Conservation (phyloP, 306 rosid genomes). For the Inga leiocalycina region DNA sequence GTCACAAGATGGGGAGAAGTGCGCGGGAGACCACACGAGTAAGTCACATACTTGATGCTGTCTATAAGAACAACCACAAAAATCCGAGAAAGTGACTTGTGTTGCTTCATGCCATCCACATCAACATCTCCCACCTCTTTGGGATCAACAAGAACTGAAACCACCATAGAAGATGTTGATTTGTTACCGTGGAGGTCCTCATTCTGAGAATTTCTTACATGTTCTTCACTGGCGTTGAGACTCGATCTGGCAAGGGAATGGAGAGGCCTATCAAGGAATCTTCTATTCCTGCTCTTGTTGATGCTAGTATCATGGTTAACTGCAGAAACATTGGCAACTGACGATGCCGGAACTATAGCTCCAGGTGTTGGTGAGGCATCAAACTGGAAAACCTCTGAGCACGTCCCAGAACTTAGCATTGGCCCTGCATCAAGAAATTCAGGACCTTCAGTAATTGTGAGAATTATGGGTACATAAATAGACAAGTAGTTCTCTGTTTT, state of each 20-base stretch:
- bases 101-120: slow-evolving; percentile 71
- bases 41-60: slow-evolving; percentile 88
- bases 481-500: background rate
- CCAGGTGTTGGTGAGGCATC: slow-evolving; percentile 81
- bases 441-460: slow-evolving; percentile 26
- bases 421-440: slow-evolving; percentile 63
- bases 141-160: slow-evolving; percentile 93
- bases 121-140: slow-evolving; percentile 71
- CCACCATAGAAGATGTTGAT: slow-evolving; percentile 74
- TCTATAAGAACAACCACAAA: slow-evolving; percentile 84
- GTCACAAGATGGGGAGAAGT: slow-evolving; percentile 72
- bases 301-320: slow-evolving; percentile 41
- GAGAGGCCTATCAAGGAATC: slow-evolving; percentile 68
- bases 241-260: slow-evolving; percentile 52
- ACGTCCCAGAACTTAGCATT: slow-evolving; percentile 93
- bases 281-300: slow-evolving; percentile 68
- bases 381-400: slow-evolving; percentile 97
- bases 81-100: slow-evolving; percentile 77
- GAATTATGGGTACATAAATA: background rate
- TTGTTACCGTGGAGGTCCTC: slow-evolving; percentile 61
- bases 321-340: slow-evolving; percentile 56
- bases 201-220: slow-evolving; percentile 44
- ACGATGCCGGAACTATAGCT: slow-evolving; percentile 80
- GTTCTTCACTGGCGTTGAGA: slow-evolving; percentile 66
- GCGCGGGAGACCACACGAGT: slow-evolving; percentile 87